Evolutionary conservation across 2,329 filamentous ascomycete species (phyloP), one percentile per base, ranked within the genome.

Genomic region (Penicillium oxalicum): DNA sequence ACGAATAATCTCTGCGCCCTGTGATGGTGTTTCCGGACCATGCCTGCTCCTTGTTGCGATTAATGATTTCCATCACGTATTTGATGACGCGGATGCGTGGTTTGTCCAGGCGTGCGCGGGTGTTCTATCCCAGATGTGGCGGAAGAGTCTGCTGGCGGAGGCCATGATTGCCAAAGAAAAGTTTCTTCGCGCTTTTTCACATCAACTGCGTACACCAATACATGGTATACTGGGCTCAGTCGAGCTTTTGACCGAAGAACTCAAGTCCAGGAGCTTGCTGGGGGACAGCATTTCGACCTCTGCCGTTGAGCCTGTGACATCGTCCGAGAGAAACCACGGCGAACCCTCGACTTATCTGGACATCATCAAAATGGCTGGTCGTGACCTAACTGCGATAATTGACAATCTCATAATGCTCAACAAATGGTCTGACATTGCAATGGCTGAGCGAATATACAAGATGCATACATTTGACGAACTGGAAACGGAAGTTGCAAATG

Each of bases 361-460:
- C 9, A 54, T 44, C 1, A 54, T 54, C 40, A 52, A 50, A 29
- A 52, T 40, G 34, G 52, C 40, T 2, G 50, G 52, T 12, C 38
- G 37, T 38, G 52, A 54, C 35, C 27, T 54, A 9, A 47, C 29
- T 3, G 39, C 52, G 4, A 50, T 54, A 2, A 39, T 50, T 9
- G 50, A 54, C 12, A 54, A 47, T 11, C 32, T 54, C 38, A 52
- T 54, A n/a, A 49, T 47, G 0, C 6, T 54, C 0, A 54, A 56
- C 34, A 40, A 47, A 24, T 56, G 54, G 54, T 25, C 45, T 1
- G 54, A 56, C 24, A 54, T 54, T n/a, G 54, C 54, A 6, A 44
- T 43, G 13, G 35, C n/a, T 25, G 47, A 56, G 3, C 49, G 54
- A 1, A 35, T 52, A 5, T 49, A 50, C 26, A 25, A 29, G n/a